phyloP scores from a whole-genome alignment of 768 basidiomycete genomes.

The Neoboletus magnificus region DNA sequence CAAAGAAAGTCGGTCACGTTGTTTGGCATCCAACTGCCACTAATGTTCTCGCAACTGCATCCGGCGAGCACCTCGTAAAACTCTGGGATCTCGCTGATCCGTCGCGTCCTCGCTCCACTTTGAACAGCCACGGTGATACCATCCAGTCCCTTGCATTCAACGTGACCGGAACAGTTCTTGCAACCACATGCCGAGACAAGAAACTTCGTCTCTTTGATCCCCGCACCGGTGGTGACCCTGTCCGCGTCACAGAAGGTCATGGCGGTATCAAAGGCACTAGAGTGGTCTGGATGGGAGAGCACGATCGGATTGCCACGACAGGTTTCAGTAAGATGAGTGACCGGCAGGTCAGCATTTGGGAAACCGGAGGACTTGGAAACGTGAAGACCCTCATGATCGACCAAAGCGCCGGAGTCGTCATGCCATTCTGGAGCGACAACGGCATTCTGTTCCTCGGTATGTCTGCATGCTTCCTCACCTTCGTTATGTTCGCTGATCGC shows the following conservation, averaged over 20 bases:
- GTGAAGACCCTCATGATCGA: conserved; percentile 80
- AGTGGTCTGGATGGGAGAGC: conserved; percentile 87
- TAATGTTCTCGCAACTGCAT: conserved; percentile 77
- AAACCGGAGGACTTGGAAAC: conserved; percentile 69
- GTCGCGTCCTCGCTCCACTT: conserved; percentile 56
- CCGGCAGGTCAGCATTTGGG: conserved; percentile 88
- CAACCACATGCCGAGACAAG: conserved; percentile 89
- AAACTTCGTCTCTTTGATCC: conserved; percentile 92
- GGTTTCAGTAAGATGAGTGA: conserved; percentile 98
- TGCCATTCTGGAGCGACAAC: conserved; percentile 98
- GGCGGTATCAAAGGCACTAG: conserved; percentile 91
- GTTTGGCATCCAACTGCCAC: conserved; percentile 89
- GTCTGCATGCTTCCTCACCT: conserved; percentile 18
- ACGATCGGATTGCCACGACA: conserved; percentile 87
- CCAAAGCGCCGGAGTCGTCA: conserved; percentile 88
- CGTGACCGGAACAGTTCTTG: conserved; percentile 73
- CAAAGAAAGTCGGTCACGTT: conserved; percentile 91
- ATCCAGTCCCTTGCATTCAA: conserved; percentile 87
- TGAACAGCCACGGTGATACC: conserved; percentile 80
- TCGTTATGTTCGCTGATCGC: conserved; percentile 1
- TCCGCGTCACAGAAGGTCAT: conserved; percentile 82
- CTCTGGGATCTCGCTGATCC: conserved; percentile 86
- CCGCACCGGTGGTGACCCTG: conserved; percentile 76
- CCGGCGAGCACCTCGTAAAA: conserved; percentile 84
- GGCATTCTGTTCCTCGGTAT: conserved; percentile 80